Base-by-base conservation (phyloP, 75 land plant species). In the Azolla pinnata region DNA sequence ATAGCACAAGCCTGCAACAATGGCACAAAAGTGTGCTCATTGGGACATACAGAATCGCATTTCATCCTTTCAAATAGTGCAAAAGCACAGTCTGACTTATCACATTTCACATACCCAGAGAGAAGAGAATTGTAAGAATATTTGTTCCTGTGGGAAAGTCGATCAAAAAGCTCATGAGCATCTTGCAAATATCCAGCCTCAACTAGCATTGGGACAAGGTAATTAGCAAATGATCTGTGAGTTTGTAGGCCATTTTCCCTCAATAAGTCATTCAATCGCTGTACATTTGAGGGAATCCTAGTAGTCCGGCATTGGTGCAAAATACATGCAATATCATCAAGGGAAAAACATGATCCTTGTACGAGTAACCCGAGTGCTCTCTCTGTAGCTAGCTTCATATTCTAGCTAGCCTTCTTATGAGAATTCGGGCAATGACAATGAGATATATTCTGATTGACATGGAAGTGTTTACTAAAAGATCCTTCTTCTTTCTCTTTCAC, bases 71-170 rank as follows among this genome's bases (percentile, higher is more conserved):
- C 23, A 38, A 74, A 75, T 47, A 60, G 30, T 0, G 42, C 23
- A 25, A 79, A 56, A 29, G 75, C 59, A 1, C 61, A 56, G 12
- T 12, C 1, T 28, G 40, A 40, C 16, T 4, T 2, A 29, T 24
- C 5, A 51, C 38, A 45, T 38, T 50, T 71, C 0, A 62, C 60
- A 32, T 57, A 71, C 27, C 78, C 65, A 25, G 49, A 59, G 33
- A 79, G 60, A 40, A 79, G 7, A 28, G 74, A 52, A 54, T 74
- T 75, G 38, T 49, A 79, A 0, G 71, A 29, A 23, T 48, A 56
- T 16, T 54, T 27, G 31, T 65, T 69, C 20, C 55, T 60, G 9
- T 5, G 20, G 12, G 31, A 35, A 33, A 67, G 21, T 31, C 48
- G 59, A 53, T 65, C 57, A 33, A 71, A 71, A 40, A 77, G 60